These are phyloP conservation scores for Lathyrus tuberosus DNA, from an alignment of 306 rosid genomes.

Conservation along the genomic window DNA sequence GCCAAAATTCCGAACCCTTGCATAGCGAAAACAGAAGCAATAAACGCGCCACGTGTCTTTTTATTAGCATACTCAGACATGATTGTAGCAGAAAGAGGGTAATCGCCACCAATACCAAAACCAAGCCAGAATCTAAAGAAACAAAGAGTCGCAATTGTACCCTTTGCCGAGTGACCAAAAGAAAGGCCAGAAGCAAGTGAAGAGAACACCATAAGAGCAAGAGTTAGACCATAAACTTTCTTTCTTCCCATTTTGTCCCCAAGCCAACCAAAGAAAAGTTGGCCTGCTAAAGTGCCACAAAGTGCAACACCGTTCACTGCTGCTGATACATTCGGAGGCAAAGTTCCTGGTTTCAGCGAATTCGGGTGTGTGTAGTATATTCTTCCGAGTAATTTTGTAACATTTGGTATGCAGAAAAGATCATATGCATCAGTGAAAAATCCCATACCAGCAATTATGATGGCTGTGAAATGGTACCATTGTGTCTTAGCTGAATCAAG, in stretches of 20 bases:
- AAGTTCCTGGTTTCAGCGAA: constrained; percentile 34
- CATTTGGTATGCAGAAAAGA: constrained; percentile 40
- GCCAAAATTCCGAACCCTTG: constrained; percentile 43
- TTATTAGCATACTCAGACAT: constrained; percentile 45
- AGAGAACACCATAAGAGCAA: constrained; percentile 34
- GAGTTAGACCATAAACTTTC: constrained; percentile 40
- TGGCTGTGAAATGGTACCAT: constrained; percentile 44
- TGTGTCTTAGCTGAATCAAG: constrained; percentile 44
- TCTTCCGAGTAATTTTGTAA: constrained; percentile 36
- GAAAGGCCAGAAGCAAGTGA: constrained; percentile 45
- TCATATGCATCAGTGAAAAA: constrained; percentile 47
- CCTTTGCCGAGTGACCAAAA: constrained; percentile 34
- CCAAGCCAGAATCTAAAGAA: constrained; percentile 49
- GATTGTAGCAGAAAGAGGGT: constrained; percentile 48
- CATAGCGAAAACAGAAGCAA: constrained; percentile 43
- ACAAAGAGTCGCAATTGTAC: constrained; percentile 32
- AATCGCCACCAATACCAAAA: constrained; percentile 46
- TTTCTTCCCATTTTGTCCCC: constrained; percentile 45
- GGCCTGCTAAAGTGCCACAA: constrained; percentile 44
- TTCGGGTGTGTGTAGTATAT: constrained; percentile 34
- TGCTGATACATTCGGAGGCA: constrained; percentile 37
- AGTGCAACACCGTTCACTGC: constrained; percentile 42
- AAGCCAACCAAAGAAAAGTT: constrained; percentile 45
- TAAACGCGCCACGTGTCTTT: constrained; percentile 41
- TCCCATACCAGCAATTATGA: constrained; percentile 44